phyloP scores from a whole-genome alignment of 1,284 basidiomycete genomes.

The Pyrrhoderma noxium region DNA sequence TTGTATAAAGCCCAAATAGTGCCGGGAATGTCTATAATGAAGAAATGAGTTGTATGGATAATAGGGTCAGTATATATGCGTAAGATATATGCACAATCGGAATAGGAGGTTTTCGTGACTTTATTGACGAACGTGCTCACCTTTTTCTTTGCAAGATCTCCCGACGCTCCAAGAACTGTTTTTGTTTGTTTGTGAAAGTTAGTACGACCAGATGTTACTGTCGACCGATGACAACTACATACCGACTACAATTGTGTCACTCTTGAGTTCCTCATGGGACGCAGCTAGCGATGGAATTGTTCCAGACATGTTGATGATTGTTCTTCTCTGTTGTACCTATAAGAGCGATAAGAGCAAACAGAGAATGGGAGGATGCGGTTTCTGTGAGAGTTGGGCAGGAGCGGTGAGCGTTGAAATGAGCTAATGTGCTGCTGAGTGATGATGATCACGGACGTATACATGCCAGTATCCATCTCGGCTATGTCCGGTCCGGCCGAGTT shows the following conservation, averaged over 20 bases:
- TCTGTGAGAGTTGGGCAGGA: constrained; percentile 11
- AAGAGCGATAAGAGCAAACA: not conserved
- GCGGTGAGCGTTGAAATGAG: not conserved
- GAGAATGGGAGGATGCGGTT: constrained; percentile 2
- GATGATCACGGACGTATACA: constrained; percentile 2
- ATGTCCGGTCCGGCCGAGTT: not conserved
- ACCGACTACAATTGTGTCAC: constrained; percentile 87
- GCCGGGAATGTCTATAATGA: constrained; percentile 80
- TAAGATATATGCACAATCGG: too few relatives aligned
- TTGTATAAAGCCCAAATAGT: constrained; percentile 80
- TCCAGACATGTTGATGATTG: constrained; percentile 45
- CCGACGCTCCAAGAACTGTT: constrained; percentile 90
- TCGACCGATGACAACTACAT: constrained; percentile 26
- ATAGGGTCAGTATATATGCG: not conserved
- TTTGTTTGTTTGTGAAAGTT: constrained; percentile 8
- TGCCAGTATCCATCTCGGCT: constrained; percentile 1
- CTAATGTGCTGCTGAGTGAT: constrained; percentile 3
- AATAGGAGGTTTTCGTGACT: not conserved
- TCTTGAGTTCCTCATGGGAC: constrained; percentile 62
- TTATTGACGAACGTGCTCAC: constrained; percentile 33
- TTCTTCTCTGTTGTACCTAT: not conserved
- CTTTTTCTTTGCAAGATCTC: constrained; percentile 99
- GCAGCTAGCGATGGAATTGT: constrained; percentile 85
- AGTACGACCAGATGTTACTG: constrained; percentile 6
- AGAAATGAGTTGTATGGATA: constrained; percentile 1